Evolutionary conservation across 2,329 filamentous ascomycete genomes (phyloP).

Genomic region (Botrytis galanthina): DNA sequence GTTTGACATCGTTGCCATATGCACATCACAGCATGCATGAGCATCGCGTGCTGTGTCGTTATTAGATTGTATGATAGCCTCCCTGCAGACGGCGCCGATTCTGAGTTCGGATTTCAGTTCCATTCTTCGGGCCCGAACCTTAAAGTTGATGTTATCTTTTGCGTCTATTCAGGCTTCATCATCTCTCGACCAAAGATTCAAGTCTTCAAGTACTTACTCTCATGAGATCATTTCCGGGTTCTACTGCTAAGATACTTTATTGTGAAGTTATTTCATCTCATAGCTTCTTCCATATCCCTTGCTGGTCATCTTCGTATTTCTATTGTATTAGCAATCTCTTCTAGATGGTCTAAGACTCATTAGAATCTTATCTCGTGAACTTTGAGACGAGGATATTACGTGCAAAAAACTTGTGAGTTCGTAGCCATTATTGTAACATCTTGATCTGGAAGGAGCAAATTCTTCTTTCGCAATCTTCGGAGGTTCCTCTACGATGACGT

Average conservation of each 20-base stretch:
- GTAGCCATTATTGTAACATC: background rate
- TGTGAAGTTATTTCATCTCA: background rate
- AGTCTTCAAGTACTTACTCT: no score
- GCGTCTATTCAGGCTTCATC: rapidly evolving
- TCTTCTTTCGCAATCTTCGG: no score
- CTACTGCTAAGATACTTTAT: background rate
- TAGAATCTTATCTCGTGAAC: background rate
- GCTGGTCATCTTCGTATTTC: background rate
- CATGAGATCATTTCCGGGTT: rapidly evolving
- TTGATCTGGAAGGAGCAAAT: background rate
- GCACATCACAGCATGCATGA: no score
- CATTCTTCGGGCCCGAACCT: background rate
- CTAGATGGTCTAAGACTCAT: background rate
- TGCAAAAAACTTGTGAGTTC: no score
- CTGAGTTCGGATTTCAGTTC: background rate
- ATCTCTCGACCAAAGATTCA: background rate
- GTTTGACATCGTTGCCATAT: no score
- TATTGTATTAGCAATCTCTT: background rate
- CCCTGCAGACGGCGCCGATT: no score
- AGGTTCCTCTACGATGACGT: no score
- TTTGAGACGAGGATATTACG: no score
- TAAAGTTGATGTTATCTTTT: background rate
- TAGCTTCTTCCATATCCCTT: background rate
- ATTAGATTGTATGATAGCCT: no score
- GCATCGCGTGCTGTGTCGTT: no score